A percentile compares a stretch with the other conserved stretches of the same genome.
Evolutionary conservation across 2,329 filamentous ascomycete species (phyloP).

Genomic region (Fusarium beomiforme): DNA sequence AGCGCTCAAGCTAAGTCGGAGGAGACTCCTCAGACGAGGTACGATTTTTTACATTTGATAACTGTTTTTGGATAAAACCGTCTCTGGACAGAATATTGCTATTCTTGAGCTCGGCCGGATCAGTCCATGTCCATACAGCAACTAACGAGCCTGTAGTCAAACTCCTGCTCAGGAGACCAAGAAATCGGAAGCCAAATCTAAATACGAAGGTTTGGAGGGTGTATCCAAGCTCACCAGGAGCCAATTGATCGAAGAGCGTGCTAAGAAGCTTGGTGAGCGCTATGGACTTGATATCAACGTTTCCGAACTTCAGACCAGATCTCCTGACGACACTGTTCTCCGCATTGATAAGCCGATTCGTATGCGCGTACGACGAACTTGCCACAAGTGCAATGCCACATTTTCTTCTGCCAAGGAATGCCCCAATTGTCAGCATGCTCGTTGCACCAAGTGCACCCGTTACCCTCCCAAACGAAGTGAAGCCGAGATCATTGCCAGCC

Average conservation of each 20-base stretch:
- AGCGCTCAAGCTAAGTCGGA: slow-evolving; percentile 34
- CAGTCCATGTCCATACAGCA: background rate
- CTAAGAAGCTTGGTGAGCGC: slow-evolving; percentile 63
- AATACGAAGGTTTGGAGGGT: slow-evolving; percentile 46
- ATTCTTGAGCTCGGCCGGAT: background rate
- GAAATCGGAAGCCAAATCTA: slow-evolving; percentile 40
- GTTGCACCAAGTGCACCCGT: slow-evolving; percentile 83
- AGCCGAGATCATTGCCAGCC: slow-evolving; percentile 62
- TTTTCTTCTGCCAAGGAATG: slow-evolving; percentile 81
- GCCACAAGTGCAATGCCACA: slow-evolving; percentile 80
- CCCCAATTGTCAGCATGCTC: slow-evolving; percentile 77
- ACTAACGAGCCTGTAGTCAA: slow-evolving; percentile 32
- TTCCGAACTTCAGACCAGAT: slow-evolving; percentile 61
- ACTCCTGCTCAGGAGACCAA: slow-evolving; percentile 25
- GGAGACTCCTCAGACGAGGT: slow-evolving; percentile 41
- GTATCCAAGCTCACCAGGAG: slow-evolving; percentile 57
- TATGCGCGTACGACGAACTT: slow-evolving; percentile 81
- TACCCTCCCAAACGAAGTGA: slow-evolving; percentile 74
- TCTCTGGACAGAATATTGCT: background rate
- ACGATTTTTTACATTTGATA: slow-evolving; percentile 17
- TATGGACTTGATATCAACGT: slow-evolving; percentile 67
- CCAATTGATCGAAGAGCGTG: slow-evolving; percentile 65
- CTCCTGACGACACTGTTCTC: slow-evolving; percentile 63
- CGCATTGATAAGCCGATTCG: slow-evolving; percentile 80
- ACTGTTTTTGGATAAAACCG: background rate